A percentile compares a stretch with the other conserved stretches of the same genome.
Evolutionary conservation across 202 grass and related monocot species (phyloP).

Genomic region (Panicum virgatum): DNA sequence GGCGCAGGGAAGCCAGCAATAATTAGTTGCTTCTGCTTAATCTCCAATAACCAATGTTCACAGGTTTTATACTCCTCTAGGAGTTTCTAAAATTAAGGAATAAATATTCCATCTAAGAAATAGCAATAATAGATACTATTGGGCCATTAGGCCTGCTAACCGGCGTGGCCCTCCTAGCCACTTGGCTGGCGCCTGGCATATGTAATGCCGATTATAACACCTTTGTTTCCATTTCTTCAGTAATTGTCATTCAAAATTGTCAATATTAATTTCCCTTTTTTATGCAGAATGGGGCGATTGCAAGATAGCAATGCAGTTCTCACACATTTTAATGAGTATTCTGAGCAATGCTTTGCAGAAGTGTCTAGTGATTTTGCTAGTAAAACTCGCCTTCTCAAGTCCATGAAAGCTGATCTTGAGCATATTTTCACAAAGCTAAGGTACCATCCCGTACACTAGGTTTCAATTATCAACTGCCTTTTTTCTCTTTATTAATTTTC

Average conservation of each 20-base stretch:
- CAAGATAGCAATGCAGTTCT: constrained; percentile 93
- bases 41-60: no score
- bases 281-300: constrained; percentile 69
- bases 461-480: neutral
- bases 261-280: neutral
- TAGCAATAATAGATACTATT: no score
- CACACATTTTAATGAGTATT: constrained; percentile 90
- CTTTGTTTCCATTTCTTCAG: neutral
- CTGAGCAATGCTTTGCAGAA: constrained; percentile 76
- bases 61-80: no score
- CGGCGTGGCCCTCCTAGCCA: no score
- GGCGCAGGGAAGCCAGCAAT: no score
- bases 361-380: constrained; percentile 71
- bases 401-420: constrained; percentile 84
- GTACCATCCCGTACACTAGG: constrained; percentile 30
- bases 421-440: constrained; percentile 83
- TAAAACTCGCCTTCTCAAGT: constrained; percentile 75
- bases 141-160: no score
- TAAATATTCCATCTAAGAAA: no score
- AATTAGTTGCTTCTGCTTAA: no score
- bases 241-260: constrained; percentile 1
- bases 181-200: no score
- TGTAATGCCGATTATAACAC: no score
- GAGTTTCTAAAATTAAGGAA: no score
- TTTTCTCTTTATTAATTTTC: constrained; percentile 16